Percentiles rank a stretch among this genome's conserved stretches.
Evolutionary conservation across 257 asterid genomes (phyloP).

Genomic region (Salvia miltiorrhiza): DNA sequence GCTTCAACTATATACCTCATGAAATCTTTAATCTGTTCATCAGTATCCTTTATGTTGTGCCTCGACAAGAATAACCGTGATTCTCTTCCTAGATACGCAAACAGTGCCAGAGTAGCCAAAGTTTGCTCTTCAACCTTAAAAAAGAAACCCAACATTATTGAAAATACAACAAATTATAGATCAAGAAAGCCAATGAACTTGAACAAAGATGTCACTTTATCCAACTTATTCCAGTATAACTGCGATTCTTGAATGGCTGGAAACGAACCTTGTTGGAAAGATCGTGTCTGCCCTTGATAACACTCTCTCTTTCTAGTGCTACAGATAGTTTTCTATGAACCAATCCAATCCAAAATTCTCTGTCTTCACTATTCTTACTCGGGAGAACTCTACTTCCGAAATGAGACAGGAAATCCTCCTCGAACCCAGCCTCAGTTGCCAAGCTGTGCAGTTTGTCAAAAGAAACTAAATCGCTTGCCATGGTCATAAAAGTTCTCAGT

Average conservation of each 20-base stretch:
- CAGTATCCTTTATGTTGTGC: constrained; percentile 56
- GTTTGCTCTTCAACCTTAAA: constrained; percentile 55
- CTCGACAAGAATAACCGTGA: constrained; percentile 62
- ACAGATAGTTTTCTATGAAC: constrained; percentile 55
- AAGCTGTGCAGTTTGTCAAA: constrained; percentile 56
- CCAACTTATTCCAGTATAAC: neutral
- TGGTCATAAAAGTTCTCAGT: constrained; percentile 63
- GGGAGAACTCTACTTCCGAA: constrained; percentile 70
- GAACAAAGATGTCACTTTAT: neutral
- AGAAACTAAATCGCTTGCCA: constrained; percentile 47
- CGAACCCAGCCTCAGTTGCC: constrained; percentile 83
- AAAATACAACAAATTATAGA: too few species aligned
- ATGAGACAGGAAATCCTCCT: constrained; percentile 59
- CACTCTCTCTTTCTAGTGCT: constrained; percentile 72
- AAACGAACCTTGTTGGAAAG: constrained; percentile 46
- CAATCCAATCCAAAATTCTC: constrained; percentile 78
- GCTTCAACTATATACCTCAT: constrained; percentile 46
- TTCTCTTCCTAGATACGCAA: constrained; percentile 78
- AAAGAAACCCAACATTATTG: too few species aligned
- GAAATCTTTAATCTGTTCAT: constrained; percentile 56
- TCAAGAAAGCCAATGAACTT: neutral
- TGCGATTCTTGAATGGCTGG: neutral
- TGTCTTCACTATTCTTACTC: constrained; percentile 44
- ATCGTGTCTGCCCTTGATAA: constrained; percentile 35
- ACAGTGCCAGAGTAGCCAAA: constrained; percentile 69